Percentiles rank a stretch among this genome's conserved stretches.
These are phyloP conservation scores for Agastache rugosa DNA, from an alignment of 257 asterid genomes.

Conservation along the genomic window DNA sequence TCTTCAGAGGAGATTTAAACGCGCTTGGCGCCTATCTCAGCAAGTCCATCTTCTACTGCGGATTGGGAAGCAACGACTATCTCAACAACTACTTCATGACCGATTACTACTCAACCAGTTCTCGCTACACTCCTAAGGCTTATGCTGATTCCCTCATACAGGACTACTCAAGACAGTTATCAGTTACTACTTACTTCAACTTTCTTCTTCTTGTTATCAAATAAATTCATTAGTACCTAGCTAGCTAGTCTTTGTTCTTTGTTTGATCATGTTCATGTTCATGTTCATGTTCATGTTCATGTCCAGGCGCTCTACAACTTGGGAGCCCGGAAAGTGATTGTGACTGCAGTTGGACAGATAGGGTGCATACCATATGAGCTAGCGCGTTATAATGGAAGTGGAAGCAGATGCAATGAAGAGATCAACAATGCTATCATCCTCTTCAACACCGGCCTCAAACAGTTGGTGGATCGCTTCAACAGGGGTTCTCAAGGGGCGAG, in stretches of 20 bases:
- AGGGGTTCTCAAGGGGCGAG: constrained; percentile 66
- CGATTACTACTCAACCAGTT: constrained; percentile 64
- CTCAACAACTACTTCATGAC: constrained; percentile 90
- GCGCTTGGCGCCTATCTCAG: constrained; percentile 63
- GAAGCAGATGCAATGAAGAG: constrained; percentile 84
- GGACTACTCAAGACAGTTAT: constrained; percentile 67
- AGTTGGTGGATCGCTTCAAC: constrained; percentile 63
- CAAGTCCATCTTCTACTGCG: constrained; percentile 76
- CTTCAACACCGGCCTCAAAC: constrained; percentile 70
- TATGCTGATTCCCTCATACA: constrained; percentile 78
- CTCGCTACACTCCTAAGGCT: constrained; percentile 63
- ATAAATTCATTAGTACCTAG: too few relatives aligned
- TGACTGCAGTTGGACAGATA: constrained; percentile 71
- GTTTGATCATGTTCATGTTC: not conserved
- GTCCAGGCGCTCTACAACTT: constrained; percentile 61
- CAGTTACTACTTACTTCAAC: constrained; percentile 39
- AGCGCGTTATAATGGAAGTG: constrained; percentile 69
- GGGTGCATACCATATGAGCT: constrained; percentile 92
- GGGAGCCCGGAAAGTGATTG: constrained; percentile 87
- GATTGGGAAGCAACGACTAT: constrained; percentile 92
- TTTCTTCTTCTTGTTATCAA: not conserved
- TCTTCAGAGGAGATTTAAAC: constrained; percentile 59
- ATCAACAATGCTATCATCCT: constrained; percentile 74
- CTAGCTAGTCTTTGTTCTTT: not conserved
- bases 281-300: not conserved